phyloP scores from a whole-genome alignment of 257 asterid genomes.

The Solanum paucissectum region DNA sequence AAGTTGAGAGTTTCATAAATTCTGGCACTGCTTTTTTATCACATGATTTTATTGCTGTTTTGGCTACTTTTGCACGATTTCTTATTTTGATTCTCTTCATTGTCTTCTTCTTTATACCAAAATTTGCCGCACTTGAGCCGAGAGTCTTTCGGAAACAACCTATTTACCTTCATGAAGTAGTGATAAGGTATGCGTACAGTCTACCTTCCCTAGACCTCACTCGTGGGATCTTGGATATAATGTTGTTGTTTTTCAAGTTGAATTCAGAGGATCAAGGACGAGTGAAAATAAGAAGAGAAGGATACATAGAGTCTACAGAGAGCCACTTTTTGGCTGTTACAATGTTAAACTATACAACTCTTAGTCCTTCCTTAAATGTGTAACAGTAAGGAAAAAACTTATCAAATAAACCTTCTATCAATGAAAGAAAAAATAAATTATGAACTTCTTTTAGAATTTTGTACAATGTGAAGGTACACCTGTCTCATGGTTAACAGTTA shows the following conservation, averaged over 20 bases:
- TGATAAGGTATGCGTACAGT: rapidly evolving
- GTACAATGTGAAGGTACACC: constrained; percentile 87
- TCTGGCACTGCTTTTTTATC: not conserved
- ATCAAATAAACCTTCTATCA: not conserved
- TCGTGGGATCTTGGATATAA: too few relatives aligned
- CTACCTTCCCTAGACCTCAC: rapidly evolving
- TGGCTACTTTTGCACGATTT: not conserved
- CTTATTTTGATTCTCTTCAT: too few relatives aligned
- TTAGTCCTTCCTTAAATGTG: not conserved
- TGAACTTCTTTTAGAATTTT: constrained; percentile 20
- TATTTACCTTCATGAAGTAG: not conserved
- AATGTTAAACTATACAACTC: not conserved
- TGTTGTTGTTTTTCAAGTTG: not conserved
- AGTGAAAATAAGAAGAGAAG: not conserved
- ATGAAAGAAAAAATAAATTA: not conserved
- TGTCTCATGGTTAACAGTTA: constrained; percentile 44
- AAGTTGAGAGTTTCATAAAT: not conserved
- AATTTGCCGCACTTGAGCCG: rapidly evolving
- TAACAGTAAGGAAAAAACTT: not conserved
- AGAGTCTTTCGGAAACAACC: not conserved
- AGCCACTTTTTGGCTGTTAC: not conserved
- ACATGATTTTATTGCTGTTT: not conserved
- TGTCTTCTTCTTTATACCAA: too few relatives aligned
- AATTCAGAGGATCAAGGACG: not conserved
- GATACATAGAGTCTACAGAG: not conserved